Conservation (phyloP, 257 asterid species). For the Scutellaria barbata region DNA sequence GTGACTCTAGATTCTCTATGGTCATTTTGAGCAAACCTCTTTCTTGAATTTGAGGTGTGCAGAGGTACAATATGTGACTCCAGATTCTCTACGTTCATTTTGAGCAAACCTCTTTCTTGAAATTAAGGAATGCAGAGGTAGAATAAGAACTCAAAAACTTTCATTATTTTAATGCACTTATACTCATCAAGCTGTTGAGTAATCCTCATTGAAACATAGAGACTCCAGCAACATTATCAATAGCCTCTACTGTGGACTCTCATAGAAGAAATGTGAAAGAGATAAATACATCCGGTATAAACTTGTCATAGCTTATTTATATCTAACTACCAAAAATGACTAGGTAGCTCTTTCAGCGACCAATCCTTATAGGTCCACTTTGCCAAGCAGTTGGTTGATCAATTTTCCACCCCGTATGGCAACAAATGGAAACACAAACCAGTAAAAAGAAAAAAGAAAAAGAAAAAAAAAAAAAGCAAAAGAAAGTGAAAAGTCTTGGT, state of each 20-base stretch:
- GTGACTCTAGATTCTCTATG: slow-evolving; percentile 11
- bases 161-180: not conserved
- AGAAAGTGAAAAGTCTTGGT: slow-evolving; percentile 22
- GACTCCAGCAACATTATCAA: slow-evolving; percentile 10
- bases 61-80: slow-evolving; percentile 10
- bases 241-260: slow-evolving; percentile 1
- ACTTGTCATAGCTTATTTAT: slow-evolving; percentile 9
- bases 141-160: slow-evolving; percentile 10
- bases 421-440: not conserved
- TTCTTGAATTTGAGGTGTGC: not conserved
- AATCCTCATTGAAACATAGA: slow-evolving; percentile 20
- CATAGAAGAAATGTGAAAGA: slow-evolving; percentile 1
- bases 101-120: slow-evolving; percentile 11
- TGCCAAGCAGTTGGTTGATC: slow-evolving; percentile 33
- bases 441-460: not conserved
- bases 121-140: not conserved
- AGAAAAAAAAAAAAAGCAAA: slow-evolving; percentile 8
- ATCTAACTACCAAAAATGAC: slow-evolving; percentile 24
- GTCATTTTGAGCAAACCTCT: slow-evolving; percentile 7
- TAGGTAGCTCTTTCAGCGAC: slow-evolving; percentile 32
- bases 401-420: slow-evolving; percentile 15
- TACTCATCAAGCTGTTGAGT: slow-evolving; percentile 7
- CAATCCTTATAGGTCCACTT: no score
- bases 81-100: slow-evolving; percentile 13
- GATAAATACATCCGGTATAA: not conserved